Base-by-base conservation (phyloP, 306 rosid genomes). In the Dalbergia cochinchinensis region DNA sequence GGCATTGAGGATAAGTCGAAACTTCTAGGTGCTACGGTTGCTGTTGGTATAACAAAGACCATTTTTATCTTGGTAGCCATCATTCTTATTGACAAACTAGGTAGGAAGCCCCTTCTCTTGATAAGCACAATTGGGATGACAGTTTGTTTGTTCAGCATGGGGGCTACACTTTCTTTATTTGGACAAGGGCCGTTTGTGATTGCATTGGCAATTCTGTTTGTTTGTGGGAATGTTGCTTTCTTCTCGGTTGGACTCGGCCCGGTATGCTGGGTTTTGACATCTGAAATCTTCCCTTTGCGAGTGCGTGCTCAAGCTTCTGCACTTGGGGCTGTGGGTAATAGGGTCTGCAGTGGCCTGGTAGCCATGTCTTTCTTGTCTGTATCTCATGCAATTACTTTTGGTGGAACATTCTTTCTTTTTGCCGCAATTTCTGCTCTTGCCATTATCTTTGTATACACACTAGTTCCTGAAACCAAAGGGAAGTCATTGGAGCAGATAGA, bases 151-250 rank as follows among this genome's bases (percentile, higher is more conserved):
- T 90, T 92, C 88, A 74, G 85, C 78, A 63, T 85, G 74, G 94
- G 89, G 11, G 74, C 82, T 20, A 76, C 89, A 22, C 89, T 92
- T 11, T 34, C 86, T 47, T 65, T 94, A 9, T 67, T 91, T 4
- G 93, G 91, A 76, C 73, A 82, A 39, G 94, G 94, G 66, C 77
- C 87, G 22, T 6, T 82, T 54, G 86, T 79, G 14, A 83, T 87
- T 79, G 89, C 87, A 18, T 66, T 94, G 66, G 79, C 87, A 13
- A 66, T 94, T 77, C 76, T 92, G 26, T 88, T 90, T 41, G 90
- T 94, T 57, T 91, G 97, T 60, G 99, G 97, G 51, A 94, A 92
- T 86, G 99, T 91, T n/a, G 99, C 97, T 65, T 94, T 94, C 86
- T 94, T 92, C 85, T 94, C 97, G 4, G 80, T 94, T 57, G 99